These are phyloP conservation scores for Luvunga scandens DNA, from an alignment of 345 rosid genomes.

Conservation along the genomic window DNA sequence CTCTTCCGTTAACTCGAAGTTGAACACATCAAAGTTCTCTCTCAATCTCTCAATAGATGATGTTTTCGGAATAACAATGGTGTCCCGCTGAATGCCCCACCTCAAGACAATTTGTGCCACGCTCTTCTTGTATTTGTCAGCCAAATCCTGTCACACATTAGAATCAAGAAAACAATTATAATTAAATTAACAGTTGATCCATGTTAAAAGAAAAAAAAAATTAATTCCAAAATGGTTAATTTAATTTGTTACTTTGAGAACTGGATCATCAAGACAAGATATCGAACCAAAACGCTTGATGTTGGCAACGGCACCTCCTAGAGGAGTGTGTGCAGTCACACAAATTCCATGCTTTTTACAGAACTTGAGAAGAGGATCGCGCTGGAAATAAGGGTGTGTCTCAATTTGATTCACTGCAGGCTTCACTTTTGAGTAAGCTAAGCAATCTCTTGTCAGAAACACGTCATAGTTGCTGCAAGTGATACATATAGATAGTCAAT, in stretches of 20 bases:
- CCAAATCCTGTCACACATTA: slow-evolving; percentile 20
- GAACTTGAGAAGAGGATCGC: slow-evolving; percentile 78
- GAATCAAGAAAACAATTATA: no score
- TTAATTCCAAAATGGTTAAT: no score
- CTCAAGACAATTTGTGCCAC: slow-evolving; percentile 40
- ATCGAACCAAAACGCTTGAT: slow-evolving; percentile 67
- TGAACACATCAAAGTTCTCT: slow-evolving; percentile 37
- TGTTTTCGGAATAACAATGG: slow-evolving; percentile 42
- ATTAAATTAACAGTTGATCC: no score
- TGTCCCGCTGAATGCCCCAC: slow-evolving; percentile 52
- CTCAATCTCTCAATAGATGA: slow-evolving; percentile 39
- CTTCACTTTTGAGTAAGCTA: slow-evolving; percentile 88
- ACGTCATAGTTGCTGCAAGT: slow-evolving; percentile 80
- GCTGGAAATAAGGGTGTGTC: slow-evolving; percentile 89
- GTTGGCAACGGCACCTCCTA: slow-evolving; percentile 73
- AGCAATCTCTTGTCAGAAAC: slow-evolving; percentile 80
- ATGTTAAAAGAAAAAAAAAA: no score
- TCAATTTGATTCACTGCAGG: slow-evolving; percentile 96
- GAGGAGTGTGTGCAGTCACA: slow-evolving; percentile 87
- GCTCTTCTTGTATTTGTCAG: slow-evolving; percentile 41
- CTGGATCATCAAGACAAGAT: slow-evolving; percentile 76
- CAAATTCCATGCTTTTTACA: slow-evolving; percentile 83
- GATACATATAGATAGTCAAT: neutral
- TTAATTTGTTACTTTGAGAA: slow-evolving; percentile 49
- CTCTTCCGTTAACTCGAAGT: slow-evolving; percentile 42